Conservation (phyloP, 116 monocot species). For the Iris pallida region DNA sequence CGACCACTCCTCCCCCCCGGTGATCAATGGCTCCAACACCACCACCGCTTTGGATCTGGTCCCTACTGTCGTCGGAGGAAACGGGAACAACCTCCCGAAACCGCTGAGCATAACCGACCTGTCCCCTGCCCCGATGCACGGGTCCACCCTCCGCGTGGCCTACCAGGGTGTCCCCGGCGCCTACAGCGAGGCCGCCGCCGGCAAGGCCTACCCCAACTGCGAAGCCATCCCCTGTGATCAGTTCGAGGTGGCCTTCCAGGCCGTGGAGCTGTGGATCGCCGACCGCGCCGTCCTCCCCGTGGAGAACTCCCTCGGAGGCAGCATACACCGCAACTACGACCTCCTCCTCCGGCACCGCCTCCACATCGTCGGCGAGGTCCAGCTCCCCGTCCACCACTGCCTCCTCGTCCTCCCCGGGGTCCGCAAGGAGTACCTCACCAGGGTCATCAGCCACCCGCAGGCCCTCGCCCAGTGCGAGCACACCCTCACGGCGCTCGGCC, state of each 20-base stretch:
- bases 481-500: conserved; percentile 47
- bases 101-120: conserved; percentile 21
- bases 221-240: conserved; percentile 71
- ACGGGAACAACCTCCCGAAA: conserved; percentile 14
- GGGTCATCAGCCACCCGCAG: conserved; percentile 70
- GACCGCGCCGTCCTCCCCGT: conserved; percentile 65
- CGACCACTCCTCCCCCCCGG: not conserved
- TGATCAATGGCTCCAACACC: not conserved
- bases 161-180: conserved; percentile 75
- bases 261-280: conserved; percentile 50
- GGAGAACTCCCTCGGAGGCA: conserved; percentile 65
- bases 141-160: conserved; percentile 49
- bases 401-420: conserved; percentile 59
- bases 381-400: conserved; percentile 58
- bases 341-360: conserved; percentile 56
- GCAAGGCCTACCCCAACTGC: conserved; percentile 60
- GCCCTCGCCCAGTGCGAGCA: conserved; percentile 76
- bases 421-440: conserved; percentile 34
- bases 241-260: conserved; percentile 64
- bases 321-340: conserved; percentile 71
- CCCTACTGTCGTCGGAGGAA: not conserved
- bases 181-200: conserved; percentile 72
- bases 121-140: conserved; percentile 31
- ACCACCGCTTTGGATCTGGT: conserved; percentile 16
- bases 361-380: conserved; percentile 63